phyloP scores from a whole-genome alignment of 1,284 basidiomycete genomes.

The Pseudozyma sp. region DNA sequence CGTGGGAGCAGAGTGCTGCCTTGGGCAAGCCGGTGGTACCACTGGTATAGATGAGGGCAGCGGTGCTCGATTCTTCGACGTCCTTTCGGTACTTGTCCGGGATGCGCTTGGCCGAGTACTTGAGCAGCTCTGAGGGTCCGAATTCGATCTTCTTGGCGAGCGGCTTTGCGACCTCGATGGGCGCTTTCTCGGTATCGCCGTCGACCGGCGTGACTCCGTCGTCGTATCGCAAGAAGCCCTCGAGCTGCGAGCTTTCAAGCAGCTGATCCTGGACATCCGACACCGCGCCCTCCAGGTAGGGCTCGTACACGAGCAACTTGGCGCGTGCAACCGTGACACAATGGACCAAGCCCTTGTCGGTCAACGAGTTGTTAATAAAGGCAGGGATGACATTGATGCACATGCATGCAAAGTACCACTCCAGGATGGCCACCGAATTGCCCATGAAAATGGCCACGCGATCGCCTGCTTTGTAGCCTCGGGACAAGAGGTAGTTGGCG shows the following conservation, averaged over 20 bases:
- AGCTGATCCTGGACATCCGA: conserved; percentile 54
- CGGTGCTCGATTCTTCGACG: conserved; percentile 44
- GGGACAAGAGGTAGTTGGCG: conserved; percentile 57
- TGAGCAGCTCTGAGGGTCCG: conserved; percentile 48
- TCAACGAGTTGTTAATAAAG: conserved; percentile 69
- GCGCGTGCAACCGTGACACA: conserved; percentile 64
- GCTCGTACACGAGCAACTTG: conserved; percentile 64
- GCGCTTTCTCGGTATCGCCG: conserved; percentile 44
- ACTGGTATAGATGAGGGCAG: conserved; percentile 61
- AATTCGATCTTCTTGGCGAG: conserved; percentile 42
- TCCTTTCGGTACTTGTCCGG: conserved; percentile 46
- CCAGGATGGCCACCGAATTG: conserved; percentile 58
- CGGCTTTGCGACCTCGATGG: conserved; percentile 25
- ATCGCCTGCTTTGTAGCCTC: conserved; percentile 56
- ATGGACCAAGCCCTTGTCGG: conserved; percentile 62
- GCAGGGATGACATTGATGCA: conserved; percentile 63
- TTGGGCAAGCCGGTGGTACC: conserved; percentile 68
- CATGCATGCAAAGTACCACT: conserved; percentile 63
- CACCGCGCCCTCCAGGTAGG: conserved; percentile 56
- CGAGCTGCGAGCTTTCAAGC: conserved; percentile 20
- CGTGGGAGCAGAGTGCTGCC: conserved; percentile 68
- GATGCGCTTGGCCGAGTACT: conserved; percentile 47
- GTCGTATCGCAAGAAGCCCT: conserved; percentile 59
- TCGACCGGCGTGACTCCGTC: conserved; percentile 58
- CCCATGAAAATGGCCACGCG: conserved; percentile 63